A percentile compares a stretch with the other conserved stretches of the same genome.
Evolutionary conservation across 306 rosid genomes (phyloP).

Genomic region (Cucurbita argyrosperma): DNA sequence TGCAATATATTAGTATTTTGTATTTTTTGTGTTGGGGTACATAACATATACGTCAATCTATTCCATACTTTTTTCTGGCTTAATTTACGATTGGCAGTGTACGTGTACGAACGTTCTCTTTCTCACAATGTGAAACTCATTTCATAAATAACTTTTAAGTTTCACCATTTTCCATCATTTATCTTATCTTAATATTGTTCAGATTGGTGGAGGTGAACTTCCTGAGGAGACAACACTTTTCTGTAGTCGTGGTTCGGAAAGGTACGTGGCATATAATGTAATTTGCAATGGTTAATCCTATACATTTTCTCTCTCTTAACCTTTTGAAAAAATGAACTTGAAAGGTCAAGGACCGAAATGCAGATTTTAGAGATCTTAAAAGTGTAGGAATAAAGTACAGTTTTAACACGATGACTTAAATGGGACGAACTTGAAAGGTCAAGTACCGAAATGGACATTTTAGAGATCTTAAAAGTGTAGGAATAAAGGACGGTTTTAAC

Average conservation of each 20-base stretch:
- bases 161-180: conserved; percentile 7
- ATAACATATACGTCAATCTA: not conserved
- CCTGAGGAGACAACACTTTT: conserved; percentile 81
- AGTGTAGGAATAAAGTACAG: not conserved
- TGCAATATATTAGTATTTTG: not conserved
- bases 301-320: not conserved
- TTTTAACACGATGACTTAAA: not conserved
- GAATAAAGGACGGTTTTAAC: not conserved
- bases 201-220: conserved; percentile 92
- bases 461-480: not conserved
- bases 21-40: not conserved
- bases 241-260: conserved; percentile 81
- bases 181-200: conserved; percentile 26
- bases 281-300: conserved; percentile 5
- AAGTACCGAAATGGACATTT: not conserved
- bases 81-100: not conserved
- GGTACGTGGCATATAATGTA: conserved; percentile 36
- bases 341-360: too few species aligned
- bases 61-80: not conserved
- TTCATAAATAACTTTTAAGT: not conserved
- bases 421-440: too few species aligned
- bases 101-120: not conserved
- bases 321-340: not conserved
- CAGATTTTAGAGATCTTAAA: not conserved
- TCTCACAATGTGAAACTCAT: not conserved